Percentiles rank a stretch among this genome's conserved stretches.
These are phyloP conservation scores for Sarcodon sp. DNA, from an alignment of 768 basidiomycete species.

Conservation along the genomic window DNA sequence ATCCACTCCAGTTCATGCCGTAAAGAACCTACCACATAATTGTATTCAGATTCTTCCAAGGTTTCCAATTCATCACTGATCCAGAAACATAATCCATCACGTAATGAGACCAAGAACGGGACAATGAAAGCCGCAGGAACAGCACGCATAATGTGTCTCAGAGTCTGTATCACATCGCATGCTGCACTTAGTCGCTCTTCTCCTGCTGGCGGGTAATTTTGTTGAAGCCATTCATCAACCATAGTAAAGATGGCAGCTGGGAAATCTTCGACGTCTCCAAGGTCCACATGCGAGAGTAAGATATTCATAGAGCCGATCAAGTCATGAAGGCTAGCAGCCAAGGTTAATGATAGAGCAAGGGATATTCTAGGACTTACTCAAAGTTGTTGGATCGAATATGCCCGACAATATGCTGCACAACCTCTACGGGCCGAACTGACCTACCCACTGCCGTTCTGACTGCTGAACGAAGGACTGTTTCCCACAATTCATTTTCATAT, in stretches of 20 bases:
- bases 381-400: not conserved
- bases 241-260: not conserved
- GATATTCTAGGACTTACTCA: too few species aligned
- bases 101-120: slow-evolving; percentile 14
- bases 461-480: slow-evolving; percentile 19
- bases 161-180: too few species aligned
- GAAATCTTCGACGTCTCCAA: not conserved
- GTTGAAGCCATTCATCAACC: not conserved
- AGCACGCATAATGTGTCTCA: too few species aligned
- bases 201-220: not conserved
- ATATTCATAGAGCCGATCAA: too few species aligned
- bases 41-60: slow-evolving; percentile 31
- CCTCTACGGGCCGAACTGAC: slow-evolving; percentile 4
- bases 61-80: slow-evolving; percentile 31
- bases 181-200: too few species aligned
- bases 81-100: slow-evolving; percentile 34
- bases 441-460: slow-evolving; percentile 12
- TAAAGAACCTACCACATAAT: slow-evolving; percentile 27
- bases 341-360: too few species aligned
- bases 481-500: slow-evolving; percentile 30
- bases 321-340: too few species aligned
- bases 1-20: not conserved
- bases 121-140: slow-evolving; percentile 4
- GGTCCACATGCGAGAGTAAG: not conserved
- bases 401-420: slow-evolving; percentile 4